Conservation (phyloP, 116 monocot genomes). For the Dioscorea cayenensis region DNA sequence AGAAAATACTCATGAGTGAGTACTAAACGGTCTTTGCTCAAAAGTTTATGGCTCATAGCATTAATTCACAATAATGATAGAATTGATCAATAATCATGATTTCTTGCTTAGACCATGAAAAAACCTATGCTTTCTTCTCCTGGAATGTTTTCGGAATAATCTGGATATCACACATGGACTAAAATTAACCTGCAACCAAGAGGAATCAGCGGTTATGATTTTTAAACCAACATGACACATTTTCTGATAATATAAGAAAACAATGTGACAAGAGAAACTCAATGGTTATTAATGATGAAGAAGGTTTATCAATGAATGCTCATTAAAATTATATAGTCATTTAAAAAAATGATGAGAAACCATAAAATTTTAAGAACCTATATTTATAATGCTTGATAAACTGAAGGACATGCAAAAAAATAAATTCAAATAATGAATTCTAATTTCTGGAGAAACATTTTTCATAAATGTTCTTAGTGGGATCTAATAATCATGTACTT, state of each 20-base stretch:
- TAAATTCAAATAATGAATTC: too few species aligned
- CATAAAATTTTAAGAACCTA: too few species aligned
- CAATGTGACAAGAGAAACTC: too few species aligned
- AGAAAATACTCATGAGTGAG: too few species aligned
- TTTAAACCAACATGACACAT: background rate
- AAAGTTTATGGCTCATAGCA: too few species aligned
- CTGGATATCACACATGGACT: constrained; percentile 25
- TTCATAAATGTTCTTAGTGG: too few species aligned
- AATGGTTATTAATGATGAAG: background rate
- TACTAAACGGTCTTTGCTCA: too few species aligned
- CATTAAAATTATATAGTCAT: background rate
- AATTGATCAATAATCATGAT: constrained; percentile 3
- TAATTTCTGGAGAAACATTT: too few species aligned
- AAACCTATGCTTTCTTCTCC: constrained; percentile 62
- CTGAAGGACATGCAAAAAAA: too few species aligned
- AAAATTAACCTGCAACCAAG: constrained; percentile 44
- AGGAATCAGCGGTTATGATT: background rate
- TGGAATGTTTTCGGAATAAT: constrained; percentile 33
- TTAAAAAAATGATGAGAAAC: background rate
- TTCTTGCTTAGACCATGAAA: constrained; percentile 66
- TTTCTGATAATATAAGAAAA: background rate
- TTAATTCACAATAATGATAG: too few species aligned
- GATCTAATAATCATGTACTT: too few species aligned
- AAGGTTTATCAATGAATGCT: background rate
- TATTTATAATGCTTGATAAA: too few species aligned